A percentile compares a stretch with the other conserved stretches of the same genome.
These are phyloP conservation scores for Oxytropis ochrocephala DNA, from an alignment of 306 rosid species.

Conservation along the genomic window DNA sequence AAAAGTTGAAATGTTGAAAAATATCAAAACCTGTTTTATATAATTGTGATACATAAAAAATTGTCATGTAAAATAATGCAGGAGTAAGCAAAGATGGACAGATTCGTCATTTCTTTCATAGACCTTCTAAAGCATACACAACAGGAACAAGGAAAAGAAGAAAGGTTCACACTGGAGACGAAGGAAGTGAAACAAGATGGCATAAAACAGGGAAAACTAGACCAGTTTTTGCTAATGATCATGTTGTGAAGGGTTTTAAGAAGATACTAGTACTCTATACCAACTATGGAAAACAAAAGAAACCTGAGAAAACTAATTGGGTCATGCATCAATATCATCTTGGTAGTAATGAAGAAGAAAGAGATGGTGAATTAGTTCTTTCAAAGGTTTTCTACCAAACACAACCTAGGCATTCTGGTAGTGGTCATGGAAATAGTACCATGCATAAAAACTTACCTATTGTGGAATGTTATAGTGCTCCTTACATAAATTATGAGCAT, in stretches of 20 bases:
- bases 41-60: not conserved
- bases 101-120: constrained; percentile 82
- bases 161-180: constrained; percentile 76
- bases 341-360: constrained; percentile 76
- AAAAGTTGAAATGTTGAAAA: no score
- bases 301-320: constrained; percentile 87
- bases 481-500: constrained; percentile 41
- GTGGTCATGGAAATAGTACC: not conserved
- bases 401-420: constrained; percentile 70
- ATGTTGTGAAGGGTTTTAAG: constrained; percentile 62
- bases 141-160: constrained; percentile 84
- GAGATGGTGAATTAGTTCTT: constrained; percentile 73
- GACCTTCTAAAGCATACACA: constrained; percentile 94
- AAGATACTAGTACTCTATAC: constrained; percentile 89
- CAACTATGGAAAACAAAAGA: constrained; percentile 68
- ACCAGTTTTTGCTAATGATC: constrained; percentile 34
- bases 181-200: constrained; percentile 91
- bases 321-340: constrained; percentile 96
- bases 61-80: constrained; percentile 19
- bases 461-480: constrained; percentile 35
- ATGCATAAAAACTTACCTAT: constrained; percentile 25
- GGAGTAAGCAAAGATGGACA: constrained; percentile 88
- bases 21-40: not conserved
- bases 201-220: constrained; percentile 97
- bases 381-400: constrained; percentile 90